Conservation (phyloP, 352 stramenopile species). For the Globisporangium parvum region DNA sequence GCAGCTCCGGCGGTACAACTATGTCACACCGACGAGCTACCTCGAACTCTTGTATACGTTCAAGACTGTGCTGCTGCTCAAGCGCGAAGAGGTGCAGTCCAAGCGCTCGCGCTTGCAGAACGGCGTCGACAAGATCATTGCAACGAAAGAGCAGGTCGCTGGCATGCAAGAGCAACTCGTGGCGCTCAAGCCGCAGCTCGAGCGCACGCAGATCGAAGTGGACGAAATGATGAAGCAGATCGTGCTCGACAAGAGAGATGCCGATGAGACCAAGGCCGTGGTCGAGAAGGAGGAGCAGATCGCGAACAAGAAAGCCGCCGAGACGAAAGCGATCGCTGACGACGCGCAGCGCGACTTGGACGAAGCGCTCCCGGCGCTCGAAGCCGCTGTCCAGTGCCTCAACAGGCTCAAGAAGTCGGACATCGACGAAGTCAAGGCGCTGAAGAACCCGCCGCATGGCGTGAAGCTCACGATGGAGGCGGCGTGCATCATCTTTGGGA, state of each 20-base stretch:
- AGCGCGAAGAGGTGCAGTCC: conserved; percentile 85
- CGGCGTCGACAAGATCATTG: conserved; percentile 91
- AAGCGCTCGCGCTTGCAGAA: conserved; percentile 85
- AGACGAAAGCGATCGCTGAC: conserved; percentile 91
- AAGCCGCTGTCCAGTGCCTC: conserved; percentile 89
- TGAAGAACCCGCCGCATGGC: conserved; percentile 86
- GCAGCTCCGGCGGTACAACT: conserved; percentile 87
- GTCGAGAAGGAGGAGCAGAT: conserved; percentile 90
- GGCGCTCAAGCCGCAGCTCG: conserved; percentile 88
- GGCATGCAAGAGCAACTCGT: conserved; percentile 90
- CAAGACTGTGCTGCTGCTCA: conserved; percentile 84
- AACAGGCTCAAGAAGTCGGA: conserved; percentile 91
- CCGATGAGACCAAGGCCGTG: conserved; percentile 87
- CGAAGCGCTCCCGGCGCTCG: conserved; percentile 88
- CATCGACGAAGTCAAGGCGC: conserved; percentile 90
- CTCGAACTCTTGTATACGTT: conserved; percentile 92
- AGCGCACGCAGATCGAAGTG: conserved; percentile 90
- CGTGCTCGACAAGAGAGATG: conserved; percentile 88
- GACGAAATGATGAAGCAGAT: conserved; percentile 94
- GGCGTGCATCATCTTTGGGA: conserved; percentile 92
- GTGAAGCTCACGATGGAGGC: conserved; percentile 89
- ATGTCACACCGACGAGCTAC: conserved; percentile 93
- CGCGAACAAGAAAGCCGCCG: conserved; percentile 88
- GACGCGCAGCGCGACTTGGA: conserved; percentile 91
- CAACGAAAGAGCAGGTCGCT: conserved; percentile 89